Conservation (phyloP, 2,329 filamentous ascomycete species). For the Botrytis porri region DNA sequence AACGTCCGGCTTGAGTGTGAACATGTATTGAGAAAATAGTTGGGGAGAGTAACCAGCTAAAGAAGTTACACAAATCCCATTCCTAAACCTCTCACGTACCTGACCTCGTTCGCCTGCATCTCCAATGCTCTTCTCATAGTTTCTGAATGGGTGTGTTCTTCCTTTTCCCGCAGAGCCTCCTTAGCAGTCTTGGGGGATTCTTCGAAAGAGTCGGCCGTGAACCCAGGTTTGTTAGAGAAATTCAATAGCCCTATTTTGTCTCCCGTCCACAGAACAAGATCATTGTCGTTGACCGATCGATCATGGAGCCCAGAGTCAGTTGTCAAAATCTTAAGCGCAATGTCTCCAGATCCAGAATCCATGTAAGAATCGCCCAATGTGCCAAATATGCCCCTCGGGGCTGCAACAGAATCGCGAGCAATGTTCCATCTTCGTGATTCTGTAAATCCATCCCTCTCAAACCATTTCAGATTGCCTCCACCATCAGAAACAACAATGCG, state of each 20-base stretch:
- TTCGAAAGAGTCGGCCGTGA: conserved; percentile 51
- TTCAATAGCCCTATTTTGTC: conserved; percentile 73
- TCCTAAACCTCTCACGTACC: conserved; percentile 68
- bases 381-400: conserved; percentile 50
- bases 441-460: conserved; percentile 76
- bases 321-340: conserved; percentile 72
- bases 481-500: conserved; percentile 81
- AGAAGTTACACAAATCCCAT: conserved; percentile 39
- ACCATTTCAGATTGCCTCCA: conserved; percentile 82
- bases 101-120: conserved; percentile 63
- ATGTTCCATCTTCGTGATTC: conserved; percentile 55
- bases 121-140: conserved; percentile 74
- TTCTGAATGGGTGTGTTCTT: conserved; percentile 61
- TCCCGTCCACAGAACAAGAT: conserved; percentile 83
- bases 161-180: conserved; percentile 50
- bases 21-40: background rate
- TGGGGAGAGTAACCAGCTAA: conserved; percentile 2
- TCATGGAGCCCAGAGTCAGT: conserved; percentile 43
- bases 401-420: conserved; percentile 51
- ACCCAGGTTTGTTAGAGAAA: conserved; percentile 55
- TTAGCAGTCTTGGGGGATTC: conserved; percentile 41
- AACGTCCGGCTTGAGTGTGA: conserved; percentile 8
- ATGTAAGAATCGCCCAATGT: conserved; percentile 42
- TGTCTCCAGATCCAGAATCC: conserved; percentile 58
- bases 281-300: conserved; percentile 52